Conservation (phyloP, 2,329 filamentous ascomycete genomes). For the Colletotrichum theobromicola region DNA sequence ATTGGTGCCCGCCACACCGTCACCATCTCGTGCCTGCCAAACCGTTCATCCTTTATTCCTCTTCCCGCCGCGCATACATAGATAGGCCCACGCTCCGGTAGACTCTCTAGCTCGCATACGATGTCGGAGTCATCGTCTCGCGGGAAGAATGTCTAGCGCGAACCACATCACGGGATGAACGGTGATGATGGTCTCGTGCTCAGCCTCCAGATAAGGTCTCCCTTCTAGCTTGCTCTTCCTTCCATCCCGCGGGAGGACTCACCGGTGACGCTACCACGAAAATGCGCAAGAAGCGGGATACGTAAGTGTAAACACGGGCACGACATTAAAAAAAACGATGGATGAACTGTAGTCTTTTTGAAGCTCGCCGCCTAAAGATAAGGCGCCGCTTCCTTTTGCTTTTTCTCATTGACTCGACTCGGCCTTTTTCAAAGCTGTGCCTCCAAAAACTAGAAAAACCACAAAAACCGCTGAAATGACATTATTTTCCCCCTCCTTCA, state of each 20-base stretch:
- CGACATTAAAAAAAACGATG: no score
- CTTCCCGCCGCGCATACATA: not conserved
- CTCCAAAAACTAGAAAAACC: not conserved
- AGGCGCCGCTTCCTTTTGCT: not conserved
- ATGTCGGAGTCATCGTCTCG: not conserved
- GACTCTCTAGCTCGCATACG: not conserved
- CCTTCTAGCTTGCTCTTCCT: not conserved
- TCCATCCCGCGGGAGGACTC: not conserved
- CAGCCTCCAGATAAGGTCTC: not conserved
- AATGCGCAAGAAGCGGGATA: not conserved
- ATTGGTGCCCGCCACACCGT: constrained; percentile 6
- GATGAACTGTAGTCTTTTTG: not conserved
- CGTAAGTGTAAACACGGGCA: not conserved
- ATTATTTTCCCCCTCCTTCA: not conserved
- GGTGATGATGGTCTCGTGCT: not conserved
- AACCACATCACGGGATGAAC: not conserved
- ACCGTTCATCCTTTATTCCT: not conserved
- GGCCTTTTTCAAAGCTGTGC: not conserved
- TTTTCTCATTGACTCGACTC: not conserved
- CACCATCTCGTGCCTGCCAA: not conserved
- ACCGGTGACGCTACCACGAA: not conserved
- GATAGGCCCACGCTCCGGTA: not conserved
- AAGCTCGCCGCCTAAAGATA: not conserved
- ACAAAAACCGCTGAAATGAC: not conserved
- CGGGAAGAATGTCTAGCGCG: not conserved